Percentiles rank a stretch among this genome's conserved stretches.
Conservation (phyloP, 176 grass and related monocot genomes). For the Juncus inflexus region DNA sequence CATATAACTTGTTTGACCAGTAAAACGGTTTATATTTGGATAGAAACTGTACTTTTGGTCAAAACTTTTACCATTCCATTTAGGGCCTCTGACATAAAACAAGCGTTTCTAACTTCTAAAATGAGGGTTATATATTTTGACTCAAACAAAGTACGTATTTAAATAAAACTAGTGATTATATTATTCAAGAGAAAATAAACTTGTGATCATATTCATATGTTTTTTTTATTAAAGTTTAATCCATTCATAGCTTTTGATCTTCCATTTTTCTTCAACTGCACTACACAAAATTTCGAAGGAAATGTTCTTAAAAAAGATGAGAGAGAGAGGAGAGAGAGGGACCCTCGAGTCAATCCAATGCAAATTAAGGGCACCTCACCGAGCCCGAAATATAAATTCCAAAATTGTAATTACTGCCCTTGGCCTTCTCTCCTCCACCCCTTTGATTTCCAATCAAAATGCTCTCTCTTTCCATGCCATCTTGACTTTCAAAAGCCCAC, state of each 20-base stretch:
- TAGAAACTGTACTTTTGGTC: too few relatives aligned
- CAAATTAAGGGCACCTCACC: slow-evolving; percentile 19
- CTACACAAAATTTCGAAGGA: not conserved
- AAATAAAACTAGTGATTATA: too few relatives aligned
- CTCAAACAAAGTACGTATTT: too few relatives aligned
- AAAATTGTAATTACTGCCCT: slow-evolving; percentile 23
- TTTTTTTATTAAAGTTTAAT: slow-evolving; percentile 17
- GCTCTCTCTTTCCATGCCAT: slow-evolving; percentile 19
- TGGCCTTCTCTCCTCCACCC: slow-evolving; percentile 8
- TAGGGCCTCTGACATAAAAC: too few relatives aligned
- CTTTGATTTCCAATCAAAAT: slow-evolving; percentile 27
- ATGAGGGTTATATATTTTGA: too few relatives aligned
- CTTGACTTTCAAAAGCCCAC: slow-evolving; percentile 29
- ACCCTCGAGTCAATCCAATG: slow-evolving; percentile 31
- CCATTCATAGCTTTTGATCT: slow-evolving; percentile 14
- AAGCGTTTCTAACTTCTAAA: too few relatives aligned
- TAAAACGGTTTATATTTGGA: too few relatives aligned
- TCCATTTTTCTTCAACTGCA: slow-evolving; percentile 23
- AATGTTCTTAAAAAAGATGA: not conserved
- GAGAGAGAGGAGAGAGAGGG: not conserved
- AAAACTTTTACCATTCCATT: too few relatives aligned
- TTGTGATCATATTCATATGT: not conserved
- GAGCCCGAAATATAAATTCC: slow-evolving; percentile 18
- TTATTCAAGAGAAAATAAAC: too few relatives aligned
- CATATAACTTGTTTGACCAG: too few relatives aligned